Evolutionary conservation across 2,329 filamentous ascomycete genomes (phyloP).

Genomic region (Coniochaeta sp.): DNA sequence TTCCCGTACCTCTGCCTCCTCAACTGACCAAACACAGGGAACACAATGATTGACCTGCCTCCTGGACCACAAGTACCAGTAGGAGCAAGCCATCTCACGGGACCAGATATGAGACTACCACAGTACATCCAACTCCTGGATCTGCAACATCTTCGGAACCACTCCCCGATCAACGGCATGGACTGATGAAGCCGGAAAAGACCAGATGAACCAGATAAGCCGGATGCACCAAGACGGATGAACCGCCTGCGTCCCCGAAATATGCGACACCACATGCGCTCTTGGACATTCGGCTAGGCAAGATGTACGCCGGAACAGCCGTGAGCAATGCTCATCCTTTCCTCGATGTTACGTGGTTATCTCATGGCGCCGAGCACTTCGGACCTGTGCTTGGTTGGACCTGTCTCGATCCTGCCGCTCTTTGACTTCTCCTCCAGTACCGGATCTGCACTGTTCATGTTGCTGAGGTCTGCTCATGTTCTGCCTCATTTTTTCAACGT

Average conservation of each 20-base stretch:
- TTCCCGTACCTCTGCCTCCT: background rate
- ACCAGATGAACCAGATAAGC: slow-evolving; percentile 1
- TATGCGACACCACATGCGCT: background rate
- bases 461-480: background rate
- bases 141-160: background rate
- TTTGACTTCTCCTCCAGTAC: background rate
- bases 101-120: background rate
- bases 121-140: background rate
- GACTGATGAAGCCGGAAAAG: background rate
- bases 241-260: background rate
- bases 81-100: background rate
- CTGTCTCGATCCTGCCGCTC: background rate
- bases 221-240: background rate
- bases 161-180: background rate
- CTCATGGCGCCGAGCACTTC: background rate
- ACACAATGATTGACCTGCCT: no score
- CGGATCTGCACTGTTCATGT: background rate
- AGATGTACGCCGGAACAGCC: background rate
- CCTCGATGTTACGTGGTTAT: slow-evolving; percentile 1
- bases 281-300: background rate
- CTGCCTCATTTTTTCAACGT: background rate
- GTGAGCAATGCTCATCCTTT: background rate
- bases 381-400: no score
- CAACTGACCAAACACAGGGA: no score
- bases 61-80: no score